Evolutionary conservation across 306 rosid species (phyloP).

Genomic region (Glycine latifolia): DNA sequence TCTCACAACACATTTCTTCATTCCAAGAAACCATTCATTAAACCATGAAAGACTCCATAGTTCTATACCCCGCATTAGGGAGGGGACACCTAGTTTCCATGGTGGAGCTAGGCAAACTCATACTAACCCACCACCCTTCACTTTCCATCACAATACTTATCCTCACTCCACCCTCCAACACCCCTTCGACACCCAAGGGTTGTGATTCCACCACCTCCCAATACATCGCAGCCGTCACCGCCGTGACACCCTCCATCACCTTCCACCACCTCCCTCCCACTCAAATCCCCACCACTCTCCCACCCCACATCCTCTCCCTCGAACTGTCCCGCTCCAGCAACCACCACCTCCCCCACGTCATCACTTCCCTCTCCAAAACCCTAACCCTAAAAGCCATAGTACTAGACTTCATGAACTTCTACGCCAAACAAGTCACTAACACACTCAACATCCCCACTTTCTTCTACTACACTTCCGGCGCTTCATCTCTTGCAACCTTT

Average conservation of each 20-base stretch:
- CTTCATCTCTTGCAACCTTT: background rate
- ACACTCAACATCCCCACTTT: background rate
- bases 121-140: slow-evolving; percentile 15
- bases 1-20: no score
- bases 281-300: no score
- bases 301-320: background rate
- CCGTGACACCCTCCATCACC: no score
- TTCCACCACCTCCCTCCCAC: no score
- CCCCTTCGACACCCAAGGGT: background rate
- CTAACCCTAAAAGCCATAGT: background rate
- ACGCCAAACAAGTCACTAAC: background rate
- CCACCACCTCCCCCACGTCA: background rate
- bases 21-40: no score
- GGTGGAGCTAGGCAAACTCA: slow-evolving; percentile 47
- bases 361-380: background rate
- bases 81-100: background rate
- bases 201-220: background rate
- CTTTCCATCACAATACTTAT: slow-evolving; percentile 38
- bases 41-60: slow-evolving; percentile 25
- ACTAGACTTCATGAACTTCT: background rate
- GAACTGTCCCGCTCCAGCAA: background rate
- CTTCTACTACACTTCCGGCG: background rate
- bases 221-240: no score
- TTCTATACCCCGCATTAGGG: slow-evolving; percentile 46
- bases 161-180: slow-evolving; percentile 39